phyloP scores from a whole-genome alignment of 345 rosid genomes.

The Luvunga scandens region DNA sequence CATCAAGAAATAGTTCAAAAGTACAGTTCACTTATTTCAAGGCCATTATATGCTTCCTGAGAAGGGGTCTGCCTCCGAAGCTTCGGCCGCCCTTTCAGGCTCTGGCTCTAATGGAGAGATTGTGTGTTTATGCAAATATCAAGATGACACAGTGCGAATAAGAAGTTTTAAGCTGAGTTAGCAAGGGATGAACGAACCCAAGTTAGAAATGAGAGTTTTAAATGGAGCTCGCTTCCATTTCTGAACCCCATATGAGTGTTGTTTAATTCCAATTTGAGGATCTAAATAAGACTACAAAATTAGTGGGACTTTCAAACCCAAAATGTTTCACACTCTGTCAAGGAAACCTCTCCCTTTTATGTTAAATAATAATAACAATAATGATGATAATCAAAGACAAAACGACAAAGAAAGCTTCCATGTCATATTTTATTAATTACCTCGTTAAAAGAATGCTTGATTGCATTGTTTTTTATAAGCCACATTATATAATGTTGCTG shows the following conservation, averaged over 20 bases:
- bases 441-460: not conserved
- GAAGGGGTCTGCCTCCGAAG: conserved; percentile 30
- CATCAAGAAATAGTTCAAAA: not conserved
- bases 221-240: conserved; percentile 12
- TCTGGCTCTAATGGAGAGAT: conserved; percentile 13
- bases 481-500: not conserved
- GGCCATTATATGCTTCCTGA: conserved; percentile 32
- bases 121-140: conserved; percentile 20
- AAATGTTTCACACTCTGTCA: conserved; percentile 23
- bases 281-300: conserved; percentile 28
- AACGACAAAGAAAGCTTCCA: conserved; percentile 47
- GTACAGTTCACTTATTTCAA: conserved; percentile 18
- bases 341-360: conserved; percentile 4
- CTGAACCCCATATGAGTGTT: conserved; percentile 13
- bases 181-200: conserved; percentile 1
- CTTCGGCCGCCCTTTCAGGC: conserved; percentile 35
- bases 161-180: not conserved
- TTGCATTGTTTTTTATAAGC: conserved; percentile 23
- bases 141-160: conserved; percentile 15
- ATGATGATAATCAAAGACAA: conserved; percentile 21
- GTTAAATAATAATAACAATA: conserved; percentile 5
- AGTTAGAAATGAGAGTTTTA: conserved; percentile 12
- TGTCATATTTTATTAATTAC: conserved; percentile 14
- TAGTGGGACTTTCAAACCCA: conserved; percentile 22
- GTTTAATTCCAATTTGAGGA: conserved; percentile 33